Conservation (phyloP, 768 basidiomycete genomes). For the Macrolepiota fuliginosa region DNA sequence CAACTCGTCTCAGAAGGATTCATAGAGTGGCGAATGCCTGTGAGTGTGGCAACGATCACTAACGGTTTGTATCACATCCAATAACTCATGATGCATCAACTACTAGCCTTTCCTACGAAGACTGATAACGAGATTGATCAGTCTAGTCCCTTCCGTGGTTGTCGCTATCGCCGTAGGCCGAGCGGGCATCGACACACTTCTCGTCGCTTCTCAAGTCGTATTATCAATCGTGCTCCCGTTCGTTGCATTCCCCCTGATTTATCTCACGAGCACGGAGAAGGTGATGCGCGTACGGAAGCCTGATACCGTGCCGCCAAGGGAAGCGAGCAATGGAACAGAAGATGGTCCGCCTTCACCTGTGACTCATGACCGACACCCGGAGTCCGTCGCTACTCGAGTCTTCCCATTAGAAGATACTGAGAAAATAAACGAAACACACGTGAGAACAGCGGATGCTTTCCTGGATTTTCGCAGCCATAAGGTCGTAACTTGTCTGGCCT, state of each 20-base stretch:
- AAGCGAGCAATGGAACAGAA: not conserved
- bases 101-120: conserved; percentile 58
- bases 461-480: conserved; percentile 41
- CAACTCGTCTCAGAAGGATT: conserved; percentile 83
- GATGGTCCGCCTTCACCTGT: not conserved
- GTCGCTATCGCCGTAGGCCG: conserved; percentile 70
- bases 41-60: conserved; percentile 17
- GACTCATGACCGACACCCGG: not conserved
- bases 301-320: not conserved
- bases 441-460: conserved; percentile 4
- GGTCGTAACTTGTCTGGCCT: conserved; percentile 38
- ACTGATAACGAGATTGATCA: conserved; percentile 65
- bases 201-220: conserved; percentile 75
- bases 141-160: conserved; percentile 65
- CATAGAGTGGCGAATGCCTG: conserved; percentile 70
- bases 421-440: conserved; percentile 13
- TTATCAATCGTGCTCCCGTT: conserved; percentile 76
- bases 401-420: not conserved
- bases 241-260: conserved; percentile 69
- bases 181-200: conserved; percentile 60
- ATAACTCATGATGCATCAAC: not conserved
- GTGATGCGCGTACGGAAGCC: conserved; percentile 59
- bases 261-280: conserved; percentile 56
- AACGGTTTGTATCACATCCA: not conserved
- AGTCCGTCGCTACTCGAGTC: not conserved